Evolutionary conservation across 2,329 filamentous ascomycete genomes (phyloP), one percentile per base, ranked within the genome.

Genomic region (Phialocephala sp.): DNA sequence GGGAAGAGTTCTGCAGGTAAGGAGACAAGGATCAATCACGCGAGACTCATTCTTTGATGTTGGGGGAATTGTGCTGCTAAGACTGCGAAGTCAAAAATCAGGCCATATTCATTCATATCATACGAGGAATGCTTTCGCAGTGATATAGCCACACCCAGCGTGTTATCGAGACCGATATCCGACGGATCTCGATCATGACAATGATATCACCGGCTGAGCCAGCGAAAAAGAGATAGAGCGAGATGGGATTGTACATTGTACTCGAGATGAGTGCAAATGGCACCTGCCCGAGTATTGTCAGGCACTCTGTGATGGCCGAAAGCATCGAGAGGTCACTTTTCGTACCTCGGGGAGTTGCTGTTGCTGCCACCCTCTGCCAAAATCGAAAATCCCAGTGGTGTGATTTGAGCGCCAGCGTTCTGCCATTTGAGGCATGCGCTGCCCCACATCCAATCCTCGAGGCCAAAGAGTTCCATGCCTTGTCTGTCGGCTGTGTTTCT

Each of bases 11-110:
- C 60, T 63, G 60, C 60, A 58, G 43, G 60, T n/a, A 39, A 47
- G 36, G 60, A 39, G 54, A 45, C 39, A 27, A 58, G 54, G 52
- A 18, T 63, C 32, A 63, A 52, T 63, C 60, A 63, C 39, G 60
- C 60, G 39, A 58, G 54, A 27, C 47, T 54, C 27, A 32, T 3
- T 32, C 3, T 32, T 6, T 54, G 50, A 54, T 35, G 2, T 54
- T 18, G 50, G 22, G 55, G 36, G 55, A 57, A 55, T 27, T 56
- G 39, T 36, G 55, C 32, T 39, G 35, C n/a, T n/a, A 55, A 14
- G 20, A 9, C n/a, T n/a, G 15, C 5, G 52, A 55, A 55, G 52
- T 55, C 24, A 14, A 11, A 52, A 54, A 35, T n/a, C n/a, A n/a
- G n/a, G n/a, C n/a, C n/a, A n/a, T n/a, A n/a, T n/a, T n/a, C n/a